Evolutionary conservation across 2,329 filamentous ascomycete species (phyloP).

Genomic region (Dactylonectria macrodidyma): DNA sequence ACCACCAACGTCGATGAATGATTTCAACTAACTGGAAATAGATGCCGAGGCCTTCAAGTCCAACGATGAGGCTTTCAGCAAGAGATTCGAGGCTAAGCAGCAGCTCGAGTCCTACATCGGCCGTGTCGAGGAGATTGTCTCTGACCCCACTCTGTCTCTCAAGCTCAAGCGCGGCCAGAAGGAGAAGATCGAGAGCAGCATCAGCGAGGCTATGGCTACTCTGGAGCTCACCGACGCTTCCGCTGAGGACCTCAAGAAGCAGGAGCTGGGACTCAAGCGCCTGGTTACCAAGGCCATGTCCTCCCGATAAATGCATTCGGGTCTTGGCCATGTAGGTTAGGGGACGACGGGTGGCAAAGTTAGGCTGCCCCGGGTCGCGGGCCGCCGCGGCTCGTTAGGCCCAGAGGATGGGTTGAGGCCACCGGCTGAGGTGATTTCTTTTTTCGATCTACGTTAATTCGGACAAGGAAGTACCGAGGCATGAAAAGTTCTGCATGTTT

Average conservation of each 20-base stretch:
- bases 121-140: conserved; percentile 98
- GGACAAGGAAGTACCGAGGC: conserved; percentile 51
- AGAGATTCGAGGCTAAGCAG: conserved; percentile 99
- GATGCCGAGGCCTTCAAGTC: conserved; percentile 98
- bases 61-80: conserved; percentile 98
- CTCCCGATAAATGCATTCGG: conserved; percentile 77
- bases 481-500: conserved; percentile 55
- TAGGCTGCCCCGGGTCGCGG: conserved; percentile 36
- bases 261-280: conserved; percentile 98
- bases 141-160: conserved; percentile 93
- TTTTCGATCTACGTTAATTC: conserved; percentile 52
- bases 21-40: conserved; percentile 52
- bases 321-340: conserved; percentile 36
- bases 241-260: conserved; percentile 99
- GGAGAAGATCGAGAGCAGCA: conserved; percentile 98
- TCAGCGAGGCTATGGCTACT: conserved; percentile 97
- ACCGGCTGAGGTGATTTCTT: conserved; percentile 39
- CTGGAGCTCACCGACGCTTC: conserved; percentile 94
- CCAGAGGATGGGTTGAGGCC: conserved; percentile 38
- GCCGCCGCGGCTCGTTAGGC: conserved; percentile 36
- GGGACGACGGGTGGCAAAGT: conserved; percentile 33
- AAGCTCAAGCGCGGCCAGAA: conserved; percentile 99
- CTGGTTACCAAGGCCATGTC: conserved; percentile 99
- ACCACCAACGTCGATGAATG: not conserved
- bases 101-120: conserved; percentile 99